A percentile compares a stretch with the other conserved stretches of the same genome.
Evolutionary conservation across 2,329 filamentous ascomycete species (phyloP).

Genomic region (Herpotrichia juniperi): DNA sequence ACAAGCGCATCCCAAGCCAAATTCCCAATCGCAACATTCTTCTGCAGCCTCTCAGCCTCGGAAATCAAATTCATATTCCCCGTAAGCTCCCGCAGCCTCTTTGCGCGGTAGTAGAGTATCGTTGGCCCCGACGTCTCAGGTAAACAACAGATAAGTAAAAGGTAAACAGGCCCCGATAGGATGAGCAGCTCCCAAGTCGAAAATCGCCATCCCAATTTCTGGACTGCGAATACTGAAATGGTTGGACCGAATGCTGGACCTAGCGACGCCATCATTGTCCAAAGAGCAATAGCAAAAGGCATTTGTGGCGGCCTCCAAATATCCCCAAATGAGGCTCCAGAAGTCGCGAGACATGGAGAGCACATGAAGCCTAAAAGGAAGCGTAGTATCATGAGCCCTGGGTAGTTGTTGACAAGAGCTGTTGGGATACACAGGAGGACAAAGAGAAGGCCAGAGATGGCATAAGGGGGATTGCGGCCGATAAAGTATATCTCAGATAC

Average conservation of each 20-base stretch:
- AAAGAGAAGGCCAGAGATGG: slow-evolving; percentile 71
- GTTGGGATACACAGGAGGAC: slow-evolving; percentile 70
- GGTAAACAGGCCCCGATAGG: slow-evolving; percentile 71
- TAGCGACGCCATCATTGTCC: slow-evolving; percentile 47
- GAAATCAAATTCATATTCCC: slow-evolving; percentile 72
- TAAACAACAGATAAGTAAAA: slow-evolving; percentile 79
- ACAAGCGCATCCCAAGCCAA: slow-evolving; percentile 61
- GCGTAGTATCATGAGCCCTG: slow-evolving; percentile 63
- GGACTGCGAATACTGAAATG: slow-evolving; percentile 75
- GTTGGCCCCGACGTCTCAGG: slow-evolving; percentile 83
- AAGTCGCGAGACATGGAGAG: slow-evolving; percentile 41
- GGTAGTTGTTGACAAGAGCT: slow-evolving; percentile 65
- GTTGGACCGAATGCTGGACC: slow-evolving; percentile 70
- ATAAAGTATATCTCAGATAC: slow-evolving; percentile 69
- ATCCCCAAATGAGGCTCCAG: slow-evolving; percentile 40
- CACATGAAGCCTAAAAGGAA: slow-evolving; percentile 45
- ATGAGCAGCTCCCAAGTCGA: slow-evolving; percentile 86
- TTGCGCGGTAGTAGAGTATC: slow-evolving; percentile 63
- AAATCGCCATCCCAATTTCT: slow-evolving; percentile 77
- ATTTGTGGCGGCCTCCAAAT: slow-evolving; percentile 48
- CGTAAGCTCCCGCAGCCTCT: slow-evolving; percentile 71
- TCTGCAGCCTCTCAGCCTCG: slow-evolving; percentile 75
- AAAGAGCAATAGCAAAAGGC: slow-evolving; percentile 49
- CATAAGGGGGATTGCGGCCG: slow-evolving; percentile 71
- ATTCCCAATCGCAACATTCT: slow-evolving; percentile 37